These are phyloP conservation scores for Salix exigua DNA, from an alignment of 345 rosid species.

Conservation along the genomic window DNA sequence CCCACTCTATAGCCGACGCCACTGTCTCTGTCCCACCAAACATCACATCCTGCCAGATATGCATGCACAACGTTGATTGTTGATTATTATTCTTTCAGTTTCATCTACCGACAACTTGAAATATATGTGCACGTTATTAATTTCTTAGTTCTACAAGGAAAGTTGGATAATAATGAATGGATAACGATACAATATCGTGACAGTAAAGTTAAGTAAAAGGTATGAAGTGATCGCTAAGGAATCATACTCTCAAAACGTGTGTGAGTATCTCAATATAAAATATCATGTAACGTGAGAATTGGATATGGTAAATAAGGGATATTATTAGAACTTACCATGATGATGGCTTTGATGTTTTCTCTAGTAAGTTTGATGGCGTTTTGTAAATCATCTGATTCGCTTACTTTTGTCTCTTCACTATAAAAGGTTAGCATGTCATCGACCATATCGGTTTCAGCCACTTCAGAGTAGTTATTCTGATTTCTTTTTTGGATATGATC, in stretches of 20 bases:
- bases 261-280: not conserved
- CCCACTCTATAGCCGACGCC: constrained; percentile 94
- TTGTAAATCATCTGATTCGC: constrained; percentile 51
- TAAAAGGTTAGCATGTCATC: constrained; percentile 79
- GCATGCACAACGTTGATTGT: not conserved
- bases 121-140: not conserved
- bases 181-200: too few relatives aligned
- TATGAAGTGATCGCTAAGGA: too few relatives aligned
- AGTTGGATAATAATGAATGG: too few relatives aligned
- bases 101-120: not conserved
- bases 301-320: not conserved
- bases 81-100: not conserved
- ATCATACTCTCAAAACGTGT: too few relatives aligned
- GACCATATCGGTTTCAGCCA: constrained; percentile 67
- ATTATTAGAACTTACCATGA: constrained; percentile 52
- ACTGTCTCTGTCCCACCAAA: constrained; percentile 98
- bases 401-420: constrained; percentile 55
- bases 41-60: constrained; percentile 71
- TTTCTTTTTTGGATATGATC: constrained; percentile 59
- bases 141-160: not conserved
- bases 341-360: constrained; percentile 83
- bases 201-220: too few relatives aligned
- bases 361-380: constrained; percentile 60
- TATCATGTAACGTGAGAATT: not conserved
- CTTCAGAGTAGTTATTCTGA: constrained; percentile 14